Base-by-base conservation (phyloP, 768 basidiomycete genomes). In the Exidia glandulosa region DNA sequence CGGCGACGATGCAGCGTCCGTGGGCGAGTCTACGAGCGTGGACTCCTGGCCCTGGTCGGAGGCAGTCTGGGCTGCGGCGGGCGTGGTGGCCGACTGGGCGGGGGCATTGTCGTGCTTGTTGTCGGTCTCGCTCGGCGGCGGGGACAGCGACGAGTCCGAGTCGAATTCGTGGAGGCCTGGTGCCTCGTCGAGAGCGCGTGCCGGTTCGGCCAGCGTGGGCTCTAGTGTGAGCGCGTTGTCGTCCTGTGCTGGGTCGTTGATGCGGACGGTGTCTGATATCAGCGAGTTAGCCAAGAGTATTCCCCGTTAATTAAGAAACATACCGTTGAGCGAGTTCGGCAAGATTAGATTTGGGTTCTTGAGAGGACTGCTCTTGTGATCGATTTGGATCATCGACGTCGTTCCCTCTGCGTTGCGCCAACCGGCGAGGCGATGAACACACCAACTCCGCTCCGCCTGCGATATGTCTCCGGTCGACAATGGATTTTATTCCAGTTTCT, bases 301-400 rank as follows among this genome's bases (percentile, higher is more conserved):
- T 55, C 16, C 19, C 56, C 23, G 27, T 57, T 10, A 16, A 25
- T 23, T 13, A 27, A 34, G n/a, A 57, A 31, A 57, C 32, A 33
- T 19, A 25, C 27, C 57, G 32, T 36, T 31, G 13, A 57, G 57
- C 32, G 32, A 25, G 30, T 67, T 67, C 66, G 71, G 69, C 66
- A 74, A 75, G 72, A 76, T 74, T 67, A 75, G 72, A 73, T 76
- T 69, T 72, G 72, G 66, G 66, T 74, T 73, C 72, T 71, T 69
- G 71, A 65, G 75, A 62, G 54, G 69, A 69, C 65, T 72, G 67
- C 72, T 75, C 72, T 76, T 77, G 65, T 72, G 79, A 79, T 80
- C 79, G 73, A 80, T 73, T 72, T 78, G 76, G 72, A 80, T 78
- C 79, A 80, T 80, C 56, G 30, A 14, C 9, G n/a, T 25, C 41